Conservation (phyloP, 164 flowering plant genomes). For the Aristolochia contorta region DNA sequence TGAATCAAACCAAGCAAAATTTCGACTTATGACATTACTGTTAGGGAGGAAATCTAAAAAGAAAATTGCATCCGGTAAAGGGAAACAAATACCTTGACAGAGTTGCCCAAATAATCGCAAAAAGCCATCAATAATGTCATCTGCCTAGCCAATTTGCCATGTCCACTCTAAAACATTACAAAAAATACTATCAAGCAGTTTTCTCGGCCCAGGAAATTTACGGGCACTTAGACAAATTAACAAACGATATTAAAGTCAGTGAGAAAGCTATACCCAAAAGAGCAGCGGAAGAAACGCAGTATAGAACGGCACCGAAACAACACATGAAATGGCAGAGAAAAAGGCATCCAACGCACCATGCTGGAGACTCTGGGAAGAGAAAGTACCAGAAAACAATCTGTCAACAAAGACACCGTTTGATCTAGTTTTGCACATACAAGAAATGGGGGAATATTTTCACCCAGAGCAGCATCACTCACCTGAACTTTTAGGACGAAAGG, state of each 20-base stretch:
- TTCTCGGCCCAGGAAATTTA: no score
- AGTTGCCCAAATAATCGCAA: constrained; percentile 89
- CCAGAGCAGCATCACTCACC: constrained; percentile 33
- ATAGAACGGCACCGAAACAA: constrained; percentile 97
- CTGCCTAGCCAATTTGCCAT: constrained; percentile 92
- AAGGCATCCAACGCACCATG: constrained; percentile 57
- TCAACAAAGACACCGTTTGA: not conserved
- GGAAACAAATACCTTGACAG: constrained; percentile 48
- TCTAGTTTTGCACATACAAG: not conserved
- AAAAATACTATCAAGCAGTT: constrained; percentile 2
- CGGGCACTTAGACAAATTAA: not conserved
- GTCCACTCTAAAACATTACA: constrained; percentile 68
- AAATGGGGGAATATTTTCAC: not conserved
- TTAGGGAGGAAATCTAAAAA: not conserved
- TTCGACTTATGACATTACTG: not conserved
- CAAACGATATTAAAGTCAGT: not conserved
- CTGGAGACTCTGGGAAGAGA: constrained; percentile 58
- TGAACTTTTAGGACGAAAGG: constrained; percentile 65
- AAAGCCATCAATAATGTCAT: constrained; percentile 96
- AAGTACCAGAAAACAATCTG: not conserved
- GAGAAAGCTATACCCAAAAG: constrained; percentile 69
- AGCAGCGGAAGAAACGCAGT: constrained; percentile 93
- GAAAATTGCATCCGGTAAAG: not conserved
- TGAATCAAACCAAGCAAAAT: not conserved
- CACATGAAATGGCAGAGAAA: constrained; percentile 76